phyloP scores from a whole-genome alignment of 2,329 filamentous ascomycete genomes.

The Neonectria hederae region DNA sequence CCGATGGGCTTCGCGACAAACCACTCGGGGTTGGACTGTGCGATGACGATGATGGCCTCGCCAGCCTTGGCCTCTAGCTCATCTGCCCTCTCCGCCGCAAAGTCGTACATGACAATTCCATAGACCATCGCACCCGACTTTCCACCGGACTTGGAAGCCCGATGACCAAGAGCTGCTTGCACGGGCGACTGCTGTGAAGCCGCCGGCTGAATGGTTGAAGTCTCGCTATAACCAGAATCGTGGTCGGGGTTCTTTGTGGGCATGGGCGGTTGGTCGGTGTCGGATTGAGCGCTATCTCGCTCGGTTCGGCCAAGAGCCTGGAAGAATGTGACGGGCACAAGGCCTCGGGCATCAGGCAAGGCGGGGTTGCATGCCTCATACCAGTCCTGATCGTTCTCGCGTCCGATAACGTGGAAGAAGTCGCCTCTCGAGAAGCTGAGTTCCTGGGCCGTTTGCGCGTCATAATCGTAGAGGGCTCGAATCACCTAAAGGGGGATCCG shows the following conservation, averaged over 20 bases:
- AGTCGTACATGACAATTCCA: conserved; percentile 96
- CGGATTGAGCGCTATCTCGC: conserved; percentile 82
- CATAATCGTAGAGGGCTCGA: conserved; percentile 93
- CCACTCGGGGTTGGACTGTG: conserved; percentile 98
- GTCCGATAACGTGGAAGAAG: conserved; percentile 97
- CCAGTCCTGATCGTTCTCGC: conserved; percentile 95
- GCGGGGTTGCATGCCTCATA: conserved; percentile 98
- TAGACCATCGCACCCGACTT: conserved; percentile 88
- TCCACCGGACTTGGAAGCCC: conserved; percentile 61
- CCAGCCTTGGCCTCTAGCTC: conserved; percentile 95
- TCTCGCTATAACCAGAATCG: conserved; percentile 81
- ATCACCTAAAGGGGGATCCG: conserved; percentile 74
- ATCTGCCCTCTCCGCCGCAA: conserved; percentile 93
- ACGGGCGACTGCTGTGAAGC: conserved; percentile 25
- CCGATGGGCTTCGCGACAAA: conserved; percentile 99
- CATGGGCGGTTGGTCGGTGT: conserved; percentile 57
- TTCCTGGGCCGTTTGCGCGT: conserved; percentile 78
- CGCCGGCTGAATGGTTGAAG: conserved; percentile 42
- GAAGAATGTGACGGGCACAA: conserved; percentile 95
- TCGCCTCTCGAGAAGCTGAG: conserved; percentile 94
- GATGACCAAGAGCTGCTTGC: conserved; percentile 47
- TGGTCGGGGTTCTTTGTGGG: conserved; percentile 74
- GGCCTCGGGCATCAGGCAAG: conserved; percentile 83
- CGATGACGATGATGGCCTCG: conserved; percentile 97
- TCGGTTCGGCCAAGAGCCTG: conserved; percentile 92